These are phyloP conservation scores for Heimioporus sp. DNA, from an alignment of 768 basidiomycete species.

Conservation along the genomic window DNA sequence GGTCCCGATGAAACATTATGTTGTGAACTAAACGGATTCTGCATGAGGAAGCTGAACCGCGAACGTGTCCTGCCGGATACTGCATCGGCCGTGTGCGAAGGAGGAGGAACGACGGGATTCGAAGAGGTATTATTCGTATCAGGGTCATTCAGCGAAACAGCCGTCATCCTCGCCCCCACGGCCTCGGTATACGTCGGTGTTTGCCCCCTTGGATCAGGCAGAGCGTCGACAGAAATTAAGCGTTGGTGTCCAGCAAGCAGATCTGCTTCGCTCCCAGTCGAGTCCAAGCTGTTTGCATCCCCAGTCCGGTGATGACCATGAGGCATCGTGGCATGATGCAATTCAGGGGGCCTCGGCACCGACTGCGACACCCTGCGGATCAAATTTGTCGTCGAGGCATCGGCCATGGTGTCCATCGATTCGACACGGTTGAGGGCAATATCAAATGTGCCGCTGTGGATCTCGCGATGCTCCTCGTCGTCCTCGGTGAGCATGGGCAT, in stretches of 20 bases:
- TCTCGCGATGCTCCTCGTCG: slow-evolving; percentile 20
- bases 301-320: slow-evolving; percentile 8
- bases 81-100: not conserved
- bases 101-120: not conserved
- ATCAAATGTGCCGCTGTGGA: slow-evolving; percentile 10
- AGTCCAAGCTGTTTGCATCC: slow-evolving; percentile 19
- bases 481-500: slow-evolving; percentile 22
- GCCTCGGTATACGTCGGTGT: slow-evolving; percentile 67
- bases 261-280: slow-evolving; percentile 21
- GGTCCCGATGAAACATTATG: not conserved
- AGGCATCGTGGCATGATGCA: slow-evolving; percentile 1
- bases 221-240: slow-evolving; percentile 1
- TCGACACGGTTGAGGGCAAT: slow-evolving; percentile 22
- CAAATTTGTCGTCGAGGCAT: slow-evolving; percentile 23
- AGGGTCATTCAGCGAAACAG: slow-evolving; percentile 19
- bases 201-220: slow-evolving; percentile 50
- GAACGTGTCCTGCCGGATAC: slow-evolving; percentile 29
- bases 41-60: slow-evolving; percentile 45
- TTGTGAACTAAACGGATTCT: slow-evolving; percentile 38
- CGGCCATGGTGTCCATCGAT: slow-evolving; percentile 22
- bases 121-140: slow-evolving; percentile 9
- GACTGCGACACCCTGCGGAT: slow-evolving; percentile 6
- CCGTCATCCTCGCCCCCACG: slow-evolving; percentile 7
- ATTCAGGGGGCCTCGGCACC: slow-evolving; percentile 13
- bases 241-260: slow-evolving; percentile 19